Percentiles rank a stretch among this genome's conserved stretches.
phyloP scores from a whole-genome alignment of 225 moss, liverwort and hornwort species.

The Sphagnum tenellum region DNA sequence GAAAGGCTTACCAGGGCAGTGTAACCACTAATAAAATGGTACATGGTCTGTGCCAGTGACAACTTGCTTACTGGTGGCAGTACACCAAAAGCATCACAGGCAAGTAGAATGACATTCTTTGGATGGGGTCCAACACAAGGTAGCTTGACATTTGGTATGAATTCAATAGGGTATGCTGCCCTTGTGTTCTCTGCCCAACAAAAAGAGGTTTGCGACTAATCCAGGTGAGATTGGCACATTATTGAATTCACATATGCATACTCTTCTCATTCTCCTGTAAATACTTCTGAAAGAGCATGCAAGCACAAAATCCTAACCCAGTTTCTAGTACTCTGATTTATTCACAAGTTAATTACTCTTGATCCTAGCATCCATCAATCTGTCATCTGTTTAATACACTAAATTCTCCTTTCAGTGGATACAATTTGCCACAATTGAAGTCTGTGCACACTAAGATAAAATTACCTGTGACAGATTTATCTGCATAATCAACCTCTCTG shows the following conservation, averaged over 20 bases:
- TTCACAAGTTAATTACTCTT: no score
- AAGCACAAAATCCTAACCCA: no score
- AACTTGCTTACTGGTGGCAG: conserved; percentile 95
- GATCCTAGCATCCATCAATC: no score
- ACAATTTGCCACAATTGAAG: background rate
- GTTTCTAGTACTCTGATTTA: no score
- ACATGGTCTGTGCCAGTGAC: conserved; percentile 91
- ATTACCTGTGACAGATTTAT: conserved; percentile 89
- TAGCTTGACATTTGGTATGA: conserved; percentile 87
- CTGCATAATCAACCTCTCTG: conserved; percentile 75
- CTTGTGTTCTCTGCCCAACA: conserved; percentile 70
- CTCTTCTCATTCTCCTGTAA: no score
- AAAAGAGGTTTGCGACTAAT: background rate
- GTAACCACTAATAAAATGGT: conserved; percentile 99
- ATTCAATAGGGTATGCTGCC: conserved; percentile 96
- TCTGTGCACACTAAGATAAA: background rate
- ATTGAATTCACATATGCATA: background rate
- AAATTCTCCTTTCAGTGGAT: background rate
- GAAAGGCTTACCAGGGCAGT: conserved; percentile 67
- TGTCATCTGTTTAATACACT: no score
- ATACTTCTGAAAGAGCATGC: no score
- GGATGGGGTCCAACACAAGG: conserved; percentile 96
- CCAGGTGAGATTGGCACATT: background rate
- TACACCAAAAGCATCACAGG: conserved; percentile 96
- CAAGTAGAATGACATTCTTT: conserved; percentile 80